A percentile compares a stretch with the other conserved stretches of the same genome.
Evolutionary conservation across 306 rosid genomes (phyloP).

Genomic region (Cicer arietinum): DNA sequence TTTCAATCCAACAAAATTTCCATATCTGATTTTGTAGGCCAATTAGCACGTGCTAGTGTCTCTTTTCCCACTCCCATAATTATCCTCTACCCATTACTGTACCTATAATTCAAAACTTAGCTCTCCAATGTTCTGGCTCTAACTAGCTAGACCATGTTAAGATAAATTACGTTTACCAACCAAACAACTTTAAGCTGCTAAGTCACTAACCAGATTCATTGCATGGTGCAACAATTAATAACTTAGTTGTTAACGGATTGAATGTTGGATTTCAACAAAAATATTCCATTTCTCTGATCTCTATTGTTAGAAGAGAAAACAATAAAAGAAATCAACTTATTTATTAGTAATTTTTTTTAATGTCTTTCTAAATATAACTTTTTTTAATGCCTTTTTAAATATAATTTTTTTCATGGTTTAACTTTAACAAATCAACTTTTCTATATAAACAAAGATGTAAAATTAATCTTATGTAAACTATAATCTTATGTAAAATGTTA

Average conservation of each 20-base stretch:
- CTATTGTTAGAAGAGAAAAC: no score
- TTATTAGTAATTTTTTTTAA: no score
- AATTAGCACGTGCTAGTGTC: slow-evolving; percentile 39
- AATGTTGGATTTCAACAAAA: not conserved
- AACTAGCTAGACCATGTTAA: not conserved
- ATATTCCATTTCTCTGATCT: no score
- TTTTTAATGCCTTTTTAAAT: no score
- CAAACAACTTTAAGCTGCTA: not conserved
- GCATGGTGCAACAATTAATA: not conserved
- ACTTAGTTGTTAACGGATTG: not conserved
- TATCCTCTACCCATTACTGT: not conserved
- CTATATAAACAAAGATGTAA: no score
- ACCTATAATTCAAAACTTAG: not conserved
- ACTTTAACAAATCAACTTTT: no score
- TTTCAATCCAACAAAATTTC: not conserved
- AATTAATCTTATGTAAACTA: no score
- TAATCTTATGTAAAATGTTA: no score
- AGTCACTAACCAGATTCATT: not conserved
- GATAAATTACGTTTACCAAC: not conserved
- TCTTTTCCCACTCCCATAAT: not conserved
- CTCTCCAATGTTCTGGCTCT: not conserved
- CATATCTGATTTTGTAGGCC: not conserved
- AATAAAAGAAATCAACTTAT: no score
- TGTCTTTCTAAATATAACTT: no score
- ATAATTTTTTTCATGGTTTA: no score